Base-by-base conservation (phyloP, 768 basidiomycete species). In the Podaxis sp. region DNA sequence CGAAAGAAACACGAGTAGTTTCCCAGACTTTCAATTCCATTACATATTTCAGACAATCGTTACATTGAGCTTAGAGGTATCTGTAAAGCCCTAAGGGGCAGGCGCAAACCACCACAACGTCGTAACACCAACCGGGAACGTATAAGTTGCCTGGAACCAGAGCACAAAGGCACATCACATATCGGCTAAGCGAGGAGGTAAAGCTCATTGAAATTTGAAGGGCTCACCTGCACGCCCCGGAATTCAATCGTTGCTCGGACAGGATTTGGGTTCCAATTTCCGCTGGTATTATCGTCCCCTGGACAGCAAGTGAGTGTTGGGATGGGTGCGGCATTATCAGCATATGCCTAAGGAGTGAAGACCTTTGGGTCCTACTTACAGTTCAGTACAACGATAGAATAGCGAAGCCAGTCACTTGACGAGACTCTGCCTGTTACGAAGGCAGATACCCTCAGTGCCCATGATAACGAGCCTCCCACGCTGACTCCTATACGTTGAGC, bases 101-200 rank as follows among this genome's bases (percentile, higher is more conserved):
- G 74, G 67, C 8, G 74, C 81, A 63, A 75, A 82, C 82, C 81
- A 83, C 82, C 81, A 83, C 8, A 84, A 68, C 5, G 83, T 84
- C 0, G 82, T 82, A 3, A 92, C 85, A 28, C 90, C 90, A 13
- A 91, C 88, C 1, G 90, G 89, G 77, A 93, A 93, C 2, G 87
- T 89, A 71, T 89, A 89, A 1, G 77, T 82, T 2, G 89, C 90
- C 85, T 71, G 51, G 40, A 5, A n/a, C 22, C 39, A 11, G 39
- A 40, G n/a, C 40, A 44, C 24, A 46, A 33, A 33, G 33, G 6
- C n/a, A 46, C 44, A 56, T 8, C 13, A 46, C 19, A 30, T 1
- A 5, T n/a, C 24, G 22, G 59, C 33, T 38, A 42, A 33, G 22
- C 12, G 19, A 49, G 42, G 44, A 57, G 26, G 61, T 39, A 53